Evolutionary conservation across 2,329 filamentous ascomycete species (phyloP), one percentile per base, ranked within the genome.

Genomic region (Colletotrichum spinosum): DNA sequence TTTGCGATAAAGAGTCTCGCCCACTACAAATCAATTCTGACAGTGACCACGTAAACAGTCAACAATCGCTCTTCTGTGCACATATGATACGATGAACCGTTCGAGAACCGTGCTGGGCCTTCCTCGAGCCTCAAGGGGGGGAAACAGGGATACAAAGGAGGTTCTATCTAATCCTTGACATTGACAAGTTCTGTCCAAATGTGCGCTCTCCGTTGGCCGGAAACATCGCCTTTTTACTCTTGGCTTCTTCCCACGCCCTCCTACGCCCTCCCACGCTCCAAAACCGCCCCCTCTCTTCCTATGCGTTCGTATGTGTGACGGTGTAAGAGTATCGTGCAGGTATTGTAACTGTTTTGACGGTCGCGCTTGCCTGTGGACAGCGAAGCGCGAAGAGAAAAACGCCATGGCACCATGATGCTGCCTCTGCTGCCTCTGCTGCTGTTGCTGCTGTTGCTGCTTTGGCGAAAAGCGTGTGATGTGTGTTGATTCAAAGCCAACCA

Each of bases 381-480:
- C 41, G 15, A 37, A 17, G 13, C 52, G 44, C 35, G 10, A 65
- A 61, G 62, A 62, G 48, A 39, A 61, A 48, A 65, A 56, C 51
- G 41, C 52, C 62, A 39, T 50, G 61, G 34, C 41, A 11, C 38
- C 39, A 45, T 35, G 34, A 25, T 25, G 25, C 25, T 25, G 4
- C 25, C 25, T 25, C 39, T 41, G 11, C 38, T 50, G 34, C 34
- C 34, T 42, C 44, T 57, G 38, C 37, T 49, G 38, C 41, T 41
- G 46, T 51, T 58, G 39, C 34, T 10, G 45, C 51, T 35, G 34
- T 25, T 25, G 25, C 25, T 25, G 25, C 25, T 25, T 25, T 34
- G 42, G 11, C 38, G 39, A 45, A 39, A 34, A 11, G n/a, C 42
- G 33, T 33, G 38, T 55, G 61, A 50, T 51, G 15, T 11, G 45